phyloP scores from a whole-genome alignment of 2,329 filamentous ascomycete species.

The Pseudopyrenochaeta lycopersici region DNA sequence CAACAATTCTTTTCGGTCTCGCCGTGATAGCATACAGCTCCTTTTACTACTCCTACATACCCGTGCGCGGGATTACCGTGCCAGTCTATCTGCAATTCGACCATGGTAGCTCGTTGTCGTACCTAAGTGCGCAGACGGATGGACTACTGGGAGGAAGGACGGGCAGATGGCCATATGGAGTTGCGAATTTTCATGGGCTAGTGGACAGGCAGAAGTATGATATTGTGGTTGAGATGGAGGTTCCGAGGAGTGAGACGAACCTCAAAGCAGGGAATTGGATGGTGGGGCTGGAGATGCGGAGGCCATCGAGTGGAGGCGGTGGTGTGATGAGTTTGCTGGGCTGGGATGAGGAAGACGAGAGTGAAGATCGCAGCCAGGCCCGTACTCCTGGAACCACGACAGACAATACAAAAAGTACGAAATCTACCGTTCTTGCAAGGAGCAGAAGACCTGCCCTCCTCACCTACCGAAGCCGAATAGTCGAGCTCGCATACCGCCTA shows the following conservation, averaged over 20 bases:
- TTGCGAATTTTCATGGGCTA: constrained; percentile 52
- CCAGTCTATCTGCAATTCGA: constrained; percentile 73
- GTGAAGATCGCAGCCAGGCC: constrained; percentile 31
- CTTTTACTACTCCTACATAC: constrained; percentile 76
- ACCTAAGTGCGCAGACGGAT: constrained; percentile 10
- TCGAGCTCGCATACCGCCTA: constrained; percentile 36
- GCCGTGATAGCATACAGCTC: constrained; percentile 69
- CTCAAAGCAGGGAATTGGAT: constrained; percentile 90
- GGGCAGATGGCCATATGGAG: constrained; percentile 60
- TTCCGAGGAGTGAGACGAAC: constrained; percentile 83
- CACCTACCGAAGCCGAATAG: constrained; percentile 72
- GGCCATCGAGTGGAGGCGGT: constrained; percentile 16
- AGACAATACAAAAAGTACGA: constrained; percentile 12
- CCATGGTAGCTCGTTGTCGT: constrained; percentile 25
- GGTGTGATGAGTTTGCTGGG: constrained; percentile 31
- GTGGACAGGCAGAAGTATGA: constrained; percentile 83
- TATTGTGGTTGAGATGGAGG: constrained; percentile 74
- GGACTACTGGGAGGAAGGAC: constrained; percentile 4
- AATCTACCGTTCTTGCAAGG: constrained; percentile 44
- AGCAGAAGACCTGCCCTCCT: constrained; percentile 80
- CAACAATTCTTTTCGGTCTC: constrained; percentile 64
- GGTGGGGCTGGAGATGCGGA: constrained; percentile 78
- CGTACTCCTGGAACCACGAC: constrained; percentile 10
- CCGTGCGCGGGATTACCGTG: constrained; percentile 69
- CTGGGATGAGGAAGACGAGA: constrained; percentile 45